Evolutionary conservation across 768 basidiomycete species (phyloP).

Genomic region (Leccinum subgranulosum): DNA sequence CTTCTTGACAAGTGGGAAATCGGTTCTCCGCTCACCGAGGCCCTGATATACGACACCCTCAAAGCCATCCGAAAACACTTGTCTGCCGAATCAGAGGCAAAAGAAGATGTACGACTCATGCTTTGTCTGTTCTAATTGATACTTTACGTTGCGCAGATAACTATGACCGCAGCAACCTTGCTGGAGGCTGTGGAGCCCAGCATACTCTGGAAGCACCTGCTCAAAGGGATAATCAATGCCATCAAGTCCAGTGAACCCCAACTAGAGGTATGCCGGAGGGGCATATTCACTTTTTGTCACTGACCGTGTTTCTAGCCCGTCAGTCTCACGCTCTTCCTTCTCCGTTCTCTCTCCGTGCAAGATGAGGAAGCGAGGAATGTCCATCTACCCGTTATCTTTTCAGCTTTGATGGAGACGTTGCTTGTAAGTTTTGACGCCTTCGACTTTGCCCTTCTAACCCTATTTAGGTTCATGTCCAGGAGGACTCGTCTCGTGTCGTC

Average conservation of each 20-base stretch:
- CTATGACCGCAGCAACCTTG: constrained; percentile 81
- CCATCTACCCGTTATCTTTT: constrained; percentile 78
- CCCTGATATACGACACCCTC: constrained; percentile 76
- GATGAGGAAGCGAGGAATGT: constrained; percentile 85
- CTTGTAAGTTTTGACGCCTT: constrained; percentile 41
- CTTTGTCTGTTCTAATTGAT: background rate
- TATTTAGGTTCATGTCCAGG: constrained; percentile 36
- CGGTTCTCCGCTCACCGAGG: constrained; percentile 75
- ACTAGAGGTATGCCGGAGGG: constrained; percentile 44
- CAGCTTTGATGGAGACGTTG: constrained; percentile 61
- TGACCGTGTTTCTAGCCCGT: constrained; percentile 48
- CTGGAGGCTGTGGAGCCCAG: constrained; percentile 93
- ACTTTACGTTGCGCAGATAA: constrained; percentile 42
- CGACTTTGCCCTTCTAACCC: background rate
- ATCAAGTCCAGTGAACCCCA: constrained; percentile 41
- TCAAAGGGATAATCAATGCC: constrained; percentile 54
- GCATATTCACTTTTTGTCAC: background rate
- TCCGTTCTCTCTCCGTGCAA: constrained; percentile 68
- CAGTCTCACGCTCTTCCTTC: constrained; percentile 65
- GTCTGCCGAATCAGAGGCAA: constrained; percentile 48
- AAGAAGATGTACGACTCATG: constrained; percentile 54
- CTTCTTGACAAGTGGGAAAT: constrained; percentile 97
- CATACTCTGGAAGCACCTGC: constrained; percentile 79
- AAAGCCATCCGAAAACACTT: constrained; percentile 61
- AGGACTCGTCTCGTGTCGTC: constrained; percentile 34